phyloP scores from a whole-genome alignment of 192 early-diverging fungal genomes.

The Rhizophagus clarus region DNA sequence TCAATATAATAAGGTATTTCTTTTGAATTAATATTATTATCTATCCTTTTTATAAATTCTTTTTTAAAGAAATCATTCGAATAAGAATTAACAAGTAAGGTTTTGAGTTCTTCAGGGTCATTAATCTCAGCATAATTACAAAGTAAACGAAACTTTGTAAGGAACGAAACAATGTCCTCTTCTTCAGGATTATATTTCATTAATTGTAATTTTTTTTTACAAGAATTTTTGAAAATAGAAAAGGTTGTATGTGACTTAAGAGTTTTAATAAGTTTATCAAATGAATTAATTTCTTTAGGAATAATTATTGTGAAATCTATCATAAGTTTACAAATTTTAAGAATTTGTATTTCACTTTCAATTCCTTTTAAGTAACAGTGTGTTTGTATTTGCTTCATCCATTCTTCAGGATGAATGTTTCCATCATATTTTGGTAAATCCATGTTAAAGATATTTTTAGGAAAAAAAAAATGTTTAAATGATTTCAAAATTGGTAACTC shows the following conservation, averaged over 20 bases:
- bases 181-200: neutral
- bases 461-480: too few species aligned
- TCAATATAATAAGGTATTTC: neutral
- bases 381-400: neutral
- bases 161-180: neutral
- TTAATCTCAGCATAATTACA: neutral
- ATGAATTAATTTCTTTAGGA: neutral
- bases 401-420: neutral
- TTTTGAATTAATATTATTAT: neutral
- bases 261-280: neutral
- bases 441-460: neutral
- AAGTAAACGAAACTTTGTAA: neutral
- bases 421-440: neutral
- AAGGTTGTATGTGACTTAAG: neutral
- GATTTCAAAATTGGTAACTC: too few species aligned
- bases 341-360: neutral
- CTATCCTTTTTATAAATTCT: neutral
- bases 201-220: neutral
- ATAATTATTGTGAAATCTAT: neutral
- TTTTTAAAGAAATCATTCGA: neutral
- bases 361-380: neutral
- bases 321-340: neutral
- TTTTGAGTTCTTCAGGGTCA: neutral
- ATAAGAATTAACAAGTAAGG: neutral
- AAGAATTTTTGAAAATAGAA: neutral